phyloP scores from a whole-genome alignment of 2,329 filamentous ascomycete genomes.

The Bipolaris cookei region DNA sequence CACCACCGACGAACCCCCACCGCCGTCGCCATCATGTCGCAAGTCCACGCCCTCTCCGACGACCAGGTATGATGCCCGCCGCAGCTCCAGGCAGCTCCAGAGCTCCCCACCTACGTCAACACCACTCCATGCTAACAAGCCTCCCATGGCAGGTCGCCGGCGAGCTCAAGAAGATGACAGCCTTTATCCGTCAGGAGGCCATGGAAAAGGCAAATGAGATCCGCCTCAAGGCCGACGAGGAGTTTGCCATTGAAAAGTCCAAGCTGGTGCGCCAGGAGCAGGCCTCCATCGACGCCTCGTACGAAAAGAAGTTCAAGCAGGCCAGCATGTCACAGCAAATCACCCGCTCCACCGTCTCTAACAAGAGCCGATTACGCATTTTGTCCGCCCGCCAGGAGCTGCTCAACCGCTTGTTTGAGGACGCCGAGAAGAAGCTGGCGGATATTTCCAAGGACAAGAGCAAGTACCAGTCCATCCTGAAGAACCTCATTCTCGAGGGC shows the following conservation, averaged over 20 bases:
- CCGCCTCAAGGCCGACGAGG: slow-evolving; percentile 96
- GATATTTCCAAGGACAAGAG: slow-evolving; percentile 70
- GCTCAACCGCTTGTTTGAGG: slow-evolving; percentile 86
- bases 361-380: slow-evolving; percentile 92
- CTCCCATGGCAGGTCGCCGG: slow-evolving; percentile 75
- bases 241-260: slow-evolving; percentile 98
- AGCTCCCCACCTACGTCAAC: slow-evolving; percentile 38
- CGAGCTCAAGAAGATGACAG: slow-evolving; percentile 99
- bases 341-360: slow-evolving; percentile 91
- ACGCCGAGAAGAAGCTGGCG: slow-evolving; percentile 73
- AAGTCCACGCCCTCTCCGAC: slow-evolving; percentile 93
- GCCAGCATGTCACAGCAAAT: slow-evolving; percentile 99
- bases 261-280: slow-evolving; percentile 98
- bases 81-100: slow-evolving; percentile 34
- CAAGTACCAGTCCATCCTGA: slow-evolving; percentile 78
- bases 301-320: slow-evolving; percentile 99
- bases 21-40: slow-evolving; percentile 74
- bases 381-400: slow-evolving; percentile 87
- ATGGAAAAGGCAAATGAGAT: slow-evolving; percentile 97
- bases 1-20: neutral
- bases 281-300: slow-evolving; percentile 85
- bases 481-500: slow-evolving; percentile 85
- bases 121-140: slow-evolving; percentile 35
- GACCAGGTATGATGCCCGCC: slow-evolving; percentile 73
- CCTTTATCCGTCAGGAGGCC: slow-evolving; percentile 99